These are phyloP conservation scores for Salix suchowensis DNA, from an alignment of 345 rosid genomes.

Conservation along the genomic window DNA sequence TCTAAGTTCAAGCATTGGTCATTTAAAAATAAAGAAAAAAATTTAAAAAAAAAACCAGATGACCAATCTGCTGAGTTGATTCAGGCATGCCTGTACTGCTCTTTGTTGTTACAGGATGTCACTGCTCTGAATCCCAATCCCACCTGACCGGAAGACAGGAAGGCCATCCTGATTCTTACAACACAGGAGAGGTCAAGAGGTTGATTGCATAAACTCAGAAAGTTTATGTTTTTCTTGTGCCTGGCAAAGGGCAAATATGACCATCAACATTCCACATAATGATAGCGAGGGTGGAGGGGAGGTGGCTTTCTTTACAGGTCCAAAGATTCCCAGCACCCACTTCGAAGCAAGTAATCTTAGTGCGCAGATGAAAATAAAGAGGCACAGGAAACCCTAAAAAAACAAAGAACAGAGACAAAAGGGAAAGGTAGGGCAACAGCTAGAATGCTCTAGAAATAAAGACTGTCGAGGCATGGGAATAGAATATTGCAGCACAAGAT, in stretches of 20 bases:
- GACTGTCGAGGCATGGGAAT: slow-evolving; percentile 15
- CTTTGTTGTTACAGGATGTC: neutral
- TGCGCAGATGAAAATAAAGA: slow-evolving; percentile 22
- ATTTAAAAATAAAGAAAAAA: too few relatives aligned
- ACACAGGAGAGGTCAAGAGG: too few relatives aligned
- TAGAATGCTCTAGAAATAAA: slow-evolving; percentile 8
- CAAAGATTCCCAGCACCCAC: slow-evolving; percentile 41
- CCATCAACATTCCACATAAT: neutral
- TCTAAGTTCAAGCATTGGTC: too few relatives aligned
- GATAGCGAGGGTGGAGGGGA: neutral
- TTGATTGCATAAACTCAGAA: too few relatives aligned
- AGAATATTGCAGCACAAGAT: slow-evolving; percentile 20
- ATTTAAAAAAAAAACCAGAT: too few relatives aligned
- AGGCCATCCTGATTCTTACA: too few relatives aligned
- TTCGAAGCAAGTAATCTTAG: slow-evolving; percentile 17
- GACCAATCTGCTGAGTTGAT: too few relatives aligned
- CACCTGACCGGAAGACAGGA: neutral
- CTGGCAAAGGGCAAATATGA: slow-evolving; percentile 10
- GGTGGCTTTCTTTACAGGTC: slow-evolving; percentile 19
- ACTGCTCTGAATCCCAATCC: neutral
- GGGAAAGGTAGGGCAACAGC: slow-evolving; percentile 12
- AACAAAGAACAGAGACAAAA: slow-evolving; percentile 12
- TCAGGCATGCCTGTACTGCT: neutral
- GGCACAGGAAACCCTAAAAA: neutral
- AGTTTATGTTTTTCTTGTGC: neutral